These are phyloP conservation scores for Pichia nakasei DNA, from an alignment of 805 yeast genomes.

Conservation along the genomic window DNA sequence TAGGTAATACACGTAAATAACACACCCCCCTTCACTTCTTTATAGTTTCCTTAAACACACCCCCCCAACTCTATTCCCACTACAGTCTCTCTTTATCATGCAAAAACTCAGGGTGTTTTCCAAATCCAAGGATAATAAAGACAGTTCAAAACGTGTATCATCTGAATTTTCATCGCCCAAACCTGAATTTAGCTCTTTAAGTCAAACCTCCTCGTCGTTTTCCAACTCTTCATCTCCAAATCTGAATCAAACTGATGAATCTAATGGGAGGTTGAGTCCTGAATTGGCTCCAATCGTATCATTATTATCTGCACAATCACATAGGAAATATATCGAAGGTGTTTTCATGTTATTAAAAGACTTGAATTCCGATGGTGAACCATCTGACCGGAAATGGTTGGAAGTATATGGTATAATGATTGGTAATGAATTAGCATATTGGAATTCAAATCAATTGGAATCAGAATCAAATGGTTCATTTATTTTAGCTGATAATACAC, in stretches of 20 bases:
- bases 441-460: slow-evolving; percentile 70
- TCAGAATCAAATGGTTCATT: slow-evolving; percentile 32
- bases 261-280: slow-evolving; percentile 24
- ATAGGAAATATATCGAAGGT: slow-evolving; percentile 70
- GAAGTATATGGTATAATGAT: slow-evolving; percentile 88
- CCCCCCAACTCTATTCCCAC: too few species aligned
- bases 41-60: too few species aligned
- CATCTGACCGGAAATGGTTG: slow-evolving; percentile 77
- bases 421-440: slow-evolving; percentile 86
- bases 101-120: slow-evolving; percentile 21
- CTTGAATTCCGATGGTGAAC: slow-evolving; percentile 75
- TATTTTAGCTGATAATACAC: slow-evolving; percentile 28
- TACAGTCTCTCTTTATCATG: too few species aligned
- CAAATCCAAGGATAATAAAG: slow-evolving; percentile 7
- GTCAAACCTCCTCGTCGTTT: not conserved
- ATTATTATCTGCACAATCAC: slow-evolving; percentile 61
- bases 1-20: too few species aligned
- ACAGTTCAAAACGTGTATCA: not conserved
- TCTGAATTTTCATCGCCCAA: not conserved
- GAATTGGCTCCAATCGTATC: slow-evolving; percentile 67
- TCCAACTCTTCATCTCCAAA: slow-evolving; percentile 8
- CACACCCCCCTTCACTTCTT: too few species aligned
- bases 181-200: not conserved
- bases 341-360: slow-evolving; percentile 67
- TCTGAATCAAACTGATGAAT: slow-evolving; percentile 19